Base-by-base conservation (phyloP, 225 moss, liverwort and hornwort genomes). In the Straminergon stramineum region DNA sequence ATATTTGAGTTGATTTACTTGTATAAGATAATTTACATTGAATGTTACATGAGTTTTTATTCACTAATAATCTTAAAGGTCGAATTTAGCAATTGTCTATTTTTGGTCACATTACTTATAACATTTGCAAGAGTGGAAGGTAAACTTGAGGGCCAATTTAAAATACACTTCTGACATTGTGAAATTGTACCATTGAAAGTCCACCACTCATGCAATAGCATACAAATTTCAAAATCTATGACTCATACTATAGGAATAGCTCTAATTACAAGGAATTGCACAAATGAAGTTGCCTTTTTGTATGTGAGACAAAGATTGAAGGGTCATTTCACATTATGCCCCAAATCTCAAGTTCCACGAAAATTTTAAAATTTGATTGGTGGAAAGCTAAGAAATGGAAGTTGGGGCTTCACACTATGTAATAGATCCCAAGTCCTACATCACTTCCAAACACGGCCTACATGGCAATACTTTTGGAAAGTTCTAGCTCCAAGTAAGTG, bases 401-500 rank as follows among this genome's bases (percentile, higher is more conserved):
- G 4, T 51, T 51, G 12, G 19, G 2, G 4, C 31, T 75, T 75
- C 2, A 20, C 2, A 31, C 32, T 7, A 20, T 0, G 0, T 16
- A 73, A 28, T 74, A 74, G 75, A 18, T 77, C 0, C 2, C 2
- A 35, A 77, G 14, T 53, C 3, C 22, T 5, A 34, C 13, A 53
- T 34, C 21, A 34, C 14, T 53, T 5, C 14, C 8, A 7, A 53
- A 22, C 0, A 0, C n/a, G n/a, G n/a, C 53, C 14, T 53, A 53
- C 3, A 8, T 77, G 14, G 1, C 22, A 35, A 35, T 1, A 53
- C 5, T 52, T 77, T 53, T 9, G 2, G 35, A 3, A 22, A 35
- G 1, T 35, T 53, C 53, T 9, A 22, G 4, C 0, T 0, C 0
- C 6, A 23, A 35, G 5, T 2, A 55, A 55, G 35, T 35, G 18